Conservation (phyloP, 2,329 filamentous ascomycete species). For the Tolypocladium endophyticum region DNA sequence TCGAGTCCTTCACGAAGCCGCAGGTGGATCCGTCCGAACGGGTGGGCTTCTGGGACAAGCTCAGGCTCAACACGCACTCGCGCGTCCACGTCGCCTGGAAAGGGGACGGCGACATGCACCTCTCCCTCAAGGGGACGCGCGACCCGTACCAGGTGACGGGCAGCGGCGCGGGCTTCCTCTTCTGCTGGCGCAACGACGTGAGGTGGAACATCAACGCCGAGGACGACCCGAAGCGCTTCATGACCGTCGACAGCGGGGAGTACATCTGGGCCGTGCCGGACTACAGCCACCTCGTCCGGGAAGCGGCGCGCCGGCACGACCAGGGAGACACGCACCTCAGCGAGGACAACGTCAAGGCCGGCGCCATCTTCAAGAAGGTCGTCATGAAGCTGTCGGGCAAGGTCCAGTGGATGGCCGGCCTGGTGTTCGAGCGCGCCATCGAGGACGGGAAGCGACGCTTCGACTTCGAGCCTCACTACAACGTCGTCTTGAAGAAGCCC, state of each 20-base stretch:
- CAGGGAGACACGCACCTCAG: conserved; percentile 50
- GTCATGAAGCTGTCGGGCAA: conserved; percentile 97
- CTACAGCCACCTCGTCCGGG: conserved; percentile 76
- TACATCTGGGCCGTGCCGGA: conserved; percentile 93
- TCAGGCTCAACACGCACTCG: conserved; percentile 87
- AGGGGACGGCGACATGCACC: conserved; percentile 88
- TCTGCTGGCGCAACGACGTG: conserved; percentile 97
- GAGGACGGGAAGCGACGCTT: conserved; percentile 68
- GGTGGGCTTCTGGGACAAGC: conserved; percentile 98
- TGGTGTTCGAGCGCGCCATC: conserved; percentile 84
- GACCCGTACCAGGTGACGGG: conserved; percentile 92
- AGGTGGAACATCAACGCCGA: conserved; percentile 75
- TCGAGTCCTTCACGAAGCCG: conserved; percentile 95
- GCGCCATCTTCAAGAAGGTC: conserved; percentile 92
- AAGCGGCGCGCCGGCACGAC: conserved; percentile 39
- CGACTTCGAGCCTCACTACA: conserved; percentile 84
- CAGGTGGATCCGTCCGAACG: conserved; percentile 87
- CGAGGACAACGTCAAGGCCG: conserved; percentile 56
- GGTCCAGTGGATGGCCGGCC: conserved; percentile 81
- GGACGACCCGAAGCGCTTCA: conserved; percentile 83
- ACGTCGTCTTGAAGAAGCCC: conserved; percentile 77
- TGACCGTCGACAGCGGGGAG: conserved; percentile 91
- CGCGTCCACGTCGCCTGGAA: conserved; percentile 84
- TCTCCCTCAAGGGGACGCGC: conserved; percentile 81
- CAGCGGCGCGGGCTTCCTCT: conserved; percentile 86